Conservation (phyloP, 2,329 filamentous ascomycete genomes). For the Talaromyces piceae region DNA sequence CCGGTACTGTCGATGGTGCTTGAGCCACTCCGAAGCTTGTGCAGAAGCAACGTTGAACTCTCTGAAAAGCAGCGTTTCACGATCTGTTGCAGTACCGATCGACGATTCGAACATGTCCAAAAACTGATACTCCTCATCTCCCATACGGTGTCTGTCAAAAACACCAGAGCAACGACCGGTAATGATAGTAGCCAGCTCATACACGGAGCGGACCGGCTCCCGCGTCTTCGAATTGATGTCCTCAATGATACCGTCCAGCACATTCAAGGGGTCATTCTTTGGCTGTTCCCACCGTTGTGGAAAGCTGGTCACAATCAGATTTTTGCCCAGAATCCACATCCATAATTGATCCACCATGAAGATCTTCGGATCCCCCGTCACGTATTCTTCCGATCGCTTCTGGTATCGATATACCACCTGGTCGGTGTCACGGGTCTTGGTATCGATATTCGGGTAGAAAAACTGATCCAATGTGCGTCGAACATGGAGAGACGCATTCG, state of each 20-base stretch:
- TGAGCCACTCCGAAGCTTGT: constrained; percentile 49
- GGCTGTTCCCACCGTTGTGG: constrained; percentile 44
- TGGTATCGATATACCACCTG: constrained; percentile 60
- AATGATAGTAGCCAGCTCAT: constrained; percentile 57
- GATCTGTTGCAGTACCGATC: constrained; percentile 48
- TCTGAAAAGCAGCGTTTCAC: constrained; percentile 52
- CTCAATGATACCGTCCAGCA: constrained; percentile 54
- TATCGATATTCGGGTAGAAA: constrained; percentile 56
- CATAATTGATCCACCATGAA: constrained; percentile 65
- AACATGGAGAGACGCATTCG: constrained; percentile 42
- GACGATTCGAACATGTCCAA: constrained; percentile 61
- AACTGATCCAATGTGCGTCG: constrained; percentile 59
- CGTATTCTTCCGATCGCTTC: constrained; percentile 26
- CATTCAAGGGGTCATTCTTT: constrained; percentile 55
- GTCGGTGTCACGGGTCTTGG: constrained; percentile 51
- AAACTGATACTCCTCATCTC: constrained; percentile 56
- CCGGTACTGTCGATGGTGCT: constrained; percentile 40
- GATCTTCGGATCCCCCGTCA: constrained; percentile 46
- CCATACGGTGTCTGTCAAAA: constrained; percentile 53
- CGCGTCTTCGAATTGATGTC: constrained; percentile 58
- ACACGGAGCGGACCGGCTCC: constrained; percentile 53
- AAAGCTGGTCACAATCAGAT: constrained; percentile 47
- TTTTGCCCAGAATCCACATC: constrained; percentile 55
- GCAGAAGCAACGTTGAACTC: constrained; percentile 53
- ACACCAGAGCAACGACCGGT: constrained; percentile 53